Evolutionary conservation across 108 stramenopile genomes (phyloP).

Genomic region (Chaetoceros tenuissimus): DNA sequence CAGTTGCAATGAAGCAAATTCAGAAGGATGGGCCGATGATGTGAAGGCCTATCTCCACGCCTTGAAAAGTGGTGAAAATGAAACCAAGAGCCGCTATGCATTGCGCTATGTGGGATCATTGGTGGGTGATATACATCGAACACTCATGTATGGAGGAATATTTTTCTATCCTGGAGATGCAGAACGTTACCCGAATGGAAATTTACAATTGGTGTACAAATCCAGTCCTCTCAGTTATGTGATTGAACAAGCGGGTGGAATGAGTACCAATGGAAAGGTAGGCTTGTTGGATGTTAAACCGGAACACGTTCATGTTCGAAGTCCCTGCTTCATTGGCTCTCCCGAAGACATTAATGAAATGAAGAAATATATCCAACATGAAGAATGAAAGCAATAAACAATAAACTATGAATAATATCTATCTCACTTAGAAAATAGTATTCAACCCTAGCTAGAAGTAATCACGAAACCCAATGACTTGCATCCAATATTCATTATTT

Average conservation of each 20-base stretch:
- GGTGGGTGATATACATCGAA: conserved; percentile 99
- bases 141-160: conserved; percentile 95
- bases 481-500: background rate
- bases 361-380: conserved; percentile 35
- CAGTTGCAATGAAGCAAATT: conserved; percentile 95
- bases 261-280: conserved; percentile 42
- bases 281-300: conserved; percentile 49
- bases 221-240: conserved; percentile 93
- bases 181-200: conserved; percentile 68
- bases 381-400: background rate
- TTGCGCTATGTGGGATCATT: conserved; percentile 96
- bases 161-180: conserved; percentile 90
- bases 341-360: conserved; percentile 78
- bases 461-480: background rate
- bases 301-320: conserved; percentile 63
- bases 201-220: conserved; percentile 83
- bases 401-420: background rate
- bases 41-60: conserved; percentile 70
- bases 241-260: conserved; percentile 88
- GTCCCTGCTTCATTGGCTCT: conserved; percentile 78
- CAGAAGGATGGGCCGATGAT: conserved; percentile 71
- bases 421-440: too few species aligned
- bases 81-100: conserved; percentile 54
- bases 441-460: too few species aligned
- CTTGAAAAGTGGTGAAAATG: conserved; percentile 71